phyloP scores from a whole-genome alignment of 202 grass and related monocot species.

The Hordeum pubiflorum region DNA sequence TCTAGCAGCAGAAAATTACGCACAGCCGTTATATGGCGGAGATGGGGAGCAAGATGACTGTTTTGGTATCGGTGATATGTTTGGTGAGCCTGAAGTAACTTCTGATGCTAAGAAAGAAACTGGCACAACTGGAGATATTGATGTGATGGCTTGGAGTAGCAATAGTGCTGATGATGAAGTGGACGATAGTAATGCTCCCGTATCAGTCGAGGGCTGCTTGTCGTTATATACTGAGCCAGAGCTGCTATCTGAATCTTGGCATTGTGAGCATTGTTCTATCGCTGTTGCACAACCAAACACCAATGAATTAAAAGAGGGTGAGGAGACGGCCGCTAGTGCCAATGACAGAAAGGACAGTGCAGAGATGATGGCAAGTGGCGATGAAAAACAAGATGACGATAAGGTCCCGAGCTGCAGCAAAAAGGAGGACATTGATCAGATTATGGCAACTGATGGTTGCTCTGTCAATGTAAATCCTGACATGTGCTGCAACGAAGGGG shows the following conservation, averaged over 20 bases:
- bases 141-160: constrained; percentile 68
- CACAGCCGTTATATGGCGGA: constrained; percentile 16
- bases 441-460: constrained; percentile 29
- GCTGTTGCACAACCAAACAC: background rate
- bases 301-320: constrained; percentile 22
- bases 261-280: constrained; percentile 75
- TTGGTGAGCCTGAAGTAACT: constrained; percentile 78
- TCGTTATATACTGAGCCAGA: constrained; percentile 74
- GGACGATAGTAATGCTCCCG: constrained; percentile 54
- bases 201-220: constrained; percentile 82
- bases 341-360: constrained; percentile 32
- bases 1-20: constrained; percentile 36
- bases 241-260: constrained; percentile 74
- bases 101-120: constrained; percentile 51
- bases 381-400: constrained; percentile 28
- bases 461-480: constrained; percentile 29
- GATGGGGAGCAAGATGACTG: constrained; percentile 57
- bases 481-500: constrained; percentile 23
- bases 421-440: constrained; percentile 29
- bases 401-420: constrained; percentile 25
- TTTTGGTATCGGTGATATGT: constrained; percentile 82
- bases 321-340: background rate
- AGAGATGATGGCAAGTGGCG: constrained; percentile 26
- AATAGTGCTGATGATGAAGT: constrained; percentile 70
- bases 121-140: constrained; percentile 43